phyloP scores from a whole-genome alignment of 495 filamentous ascomycete species.

The Xylaria longipes region DNA sequence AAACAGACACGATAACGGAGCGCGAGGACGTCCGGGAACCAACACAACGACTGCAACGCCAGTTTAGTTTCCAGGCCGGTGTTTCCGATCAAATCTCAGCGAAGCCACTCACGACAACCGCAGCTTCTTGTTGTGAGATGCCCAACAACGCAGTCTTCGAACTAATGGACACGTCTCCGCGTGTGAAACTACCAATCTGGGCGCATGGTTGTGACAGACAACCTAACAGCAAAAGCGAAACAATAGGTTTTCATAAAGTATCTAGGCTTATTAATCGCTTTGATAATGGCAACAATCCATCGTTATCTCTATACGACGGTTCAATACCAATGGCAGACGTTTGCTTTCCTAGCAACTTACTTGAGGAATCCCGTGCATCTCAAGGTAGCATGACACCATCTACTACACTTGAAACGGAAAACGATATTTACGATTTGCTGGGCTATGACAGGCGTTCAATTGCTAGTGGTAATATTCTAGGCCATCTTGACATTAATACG shows the following conservation, averaged over 20 bases:
- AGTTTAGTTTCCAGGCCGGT: constrained; percentile 21
- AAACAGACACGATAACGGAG: not conserved
- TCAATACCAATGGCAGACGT: not conserved
- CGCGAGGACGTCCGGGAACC: not conserved
- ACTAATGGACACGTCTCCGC: constrained; percentile 24
- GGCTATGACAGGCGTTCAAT: not conserved
- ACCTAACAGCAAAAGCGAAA: not conserved
- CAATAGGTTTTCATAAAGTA: not conserved
- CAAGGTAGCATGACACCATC: not conserved
- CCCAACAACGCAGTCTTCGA: constrained; percentile 8
- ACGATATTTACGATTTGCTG: constrained; percentile 21
- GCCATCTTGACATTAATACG: not conserved
- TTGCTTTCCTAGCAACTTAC: not conserved
- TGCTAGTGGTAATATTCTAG: not conserved
- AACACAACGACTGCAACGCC: constrained; percentile 10
- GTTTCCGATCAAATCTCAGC: constrained; percentile 6
- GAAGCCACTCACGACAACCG: not conserved
- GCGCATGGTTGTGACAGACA: not conserved
- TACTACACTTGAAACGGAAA: constrained; percentile 16
- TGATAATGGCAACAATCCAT: not conserved
- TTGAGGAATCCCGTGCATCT: not conserved
- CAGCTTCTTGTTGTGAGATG: constrained; percentile 11
- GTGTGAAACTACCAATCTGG: not conserved
- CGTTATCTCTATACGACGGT: not conserved
- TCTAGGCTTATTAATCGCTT: not conserved